phyloP scores from a whole-genome alignment of 805 yeast species.

The Metschnikowia amazonensis region DNA sequence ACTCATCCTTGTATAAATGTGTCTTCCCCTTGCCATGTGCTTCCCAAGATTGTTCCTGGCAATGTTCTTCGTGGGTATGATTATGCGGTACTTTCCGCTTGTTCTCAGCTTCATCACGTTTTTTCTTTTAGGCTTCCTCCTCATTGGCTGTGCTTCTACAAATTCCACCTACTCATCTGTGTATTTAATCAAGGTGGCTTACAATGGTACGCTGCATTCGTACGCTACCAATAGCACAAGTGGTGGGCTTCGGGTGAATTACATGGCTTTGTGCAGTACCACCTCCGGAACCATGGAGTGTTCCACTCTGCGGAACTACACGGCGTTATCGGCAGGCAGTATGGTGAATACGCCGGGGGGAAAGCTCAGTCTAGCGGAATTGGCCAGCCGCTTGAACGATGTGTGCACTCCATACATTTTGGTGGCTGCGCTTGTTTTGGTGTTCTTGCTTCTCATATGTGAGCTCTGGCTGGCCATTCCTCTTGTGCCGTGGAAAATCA shows the following conservation, averaged over 20 bases:
- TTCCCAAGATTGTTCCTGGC: conserved; percentile 9
- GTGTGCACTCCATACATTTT: conserved; percentile 54
- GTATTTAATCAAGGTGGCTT: conserved; percentile 46
- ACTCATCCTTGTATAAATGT: conserved; percentile 5
- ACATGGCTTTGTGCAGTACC: conserved; percentile 53
- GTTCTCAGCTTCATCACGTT: conserved; percentile 44
- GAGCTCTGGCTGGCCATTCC: conserved; percentile 47
- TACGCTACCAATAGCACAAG: conserved; percentile 3
- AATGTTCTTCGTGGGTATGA: conserved; percentile 13
- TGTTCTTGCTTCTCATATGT: conserved; percentile 38
- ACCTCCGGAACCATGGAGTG: conserved; percentile 33
- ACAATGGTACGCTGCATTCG: conserved; percentile 32
- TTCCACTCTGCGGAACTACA: conserved; percentile 27
- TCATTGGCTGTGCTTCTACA: conserved; percentile 51
- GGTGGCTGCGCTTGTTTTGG: conserved; percentile 45
- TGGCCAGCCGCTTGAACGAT: conserved; percentile 44
- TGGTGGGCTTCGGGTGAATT: conserved; percentile 46
- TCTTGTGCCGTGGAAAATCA: conserved; percentile 42
- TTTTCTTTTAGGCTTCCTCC: conserved; percentile 50
- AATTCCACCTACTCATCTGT: conserved; percentile 44
- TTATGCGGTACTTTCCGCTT: conserved; percentile 15
- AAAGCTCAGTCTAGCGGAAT: conserved; percentile 41
- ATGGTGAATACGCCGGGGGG: conserved; percentile 29
- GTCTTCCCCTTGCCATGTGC: conserved; percentile 9
- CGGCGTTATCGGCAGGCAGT: conserved; percentile 24